These are phyloP conservation scores for Elaeis oleifera DNA, from an alignment of 202 grass and related monocot species.

Conservation along the genomic window DNA sequence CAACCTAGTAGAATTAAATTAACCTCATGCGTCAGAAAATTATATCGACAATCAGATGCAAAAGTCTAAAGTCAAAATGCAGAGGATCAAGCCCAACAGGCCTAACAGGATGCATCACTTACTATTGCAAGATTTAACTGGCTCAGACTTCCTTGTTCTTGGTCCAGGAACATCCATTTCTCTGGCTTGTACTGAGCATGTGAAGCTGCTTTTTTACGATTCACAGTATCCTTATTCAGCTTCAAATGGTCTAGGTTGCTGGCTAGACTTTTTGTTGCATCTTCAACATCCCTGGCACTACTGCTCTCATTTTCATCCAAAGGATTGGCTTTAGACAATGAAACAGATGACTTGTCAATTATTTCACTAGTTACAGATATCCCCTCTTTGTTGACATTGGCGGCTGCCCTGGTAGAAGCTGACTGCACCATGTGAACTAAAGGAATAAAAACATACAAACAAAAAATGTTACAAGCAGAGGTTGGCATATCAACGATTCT, in stretches of 20 bases:
- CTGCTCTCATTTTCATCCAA: slow-evolving; percentile 19
- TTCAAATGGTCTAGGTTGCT: slow-evolving; percentile 36
- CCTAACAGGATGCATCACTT: slow-evolving; percentile 35
- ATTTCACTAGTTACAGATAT: slow-evolving; percentile 22
- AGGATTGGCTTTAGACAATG: slow-evolving; percentile 23
- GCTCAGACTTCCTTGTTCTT: slow-evolving; percentile 38
- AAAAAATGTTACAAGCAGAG: not conserved
- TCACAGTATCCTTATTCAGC: slow-evolving; percentile 42
- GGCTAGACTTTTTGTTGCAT: slow-evolving; percentile 27
- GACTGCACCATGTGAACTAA: slow-evolving; percentile 23
- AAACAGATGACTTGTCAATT: slow-evolving; percentile 20
- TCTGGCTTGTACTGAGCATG: slow-evolving; percentile 68
- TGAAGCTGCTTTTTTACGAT: slow-evolving; percentile 39
- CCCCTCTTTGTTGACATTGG: slow-evolving; percentile 33
- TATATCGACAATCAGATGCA: slow-evolving; percentile 14
- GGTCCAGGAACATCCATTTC: slow-evolving; percentile 62
- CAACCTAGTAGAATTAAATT: slow-evolving; percentile 49
- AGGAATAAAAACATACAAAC: slow-evolving; percentile 15
- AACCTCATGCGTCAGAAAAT: slow-evolving; percentile 25
- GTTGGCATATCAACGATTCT: no score
- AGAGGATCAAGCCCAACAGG: slow-evolving; percentile 6
- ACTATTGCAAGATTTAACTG: slow-evolving; percentile 99
- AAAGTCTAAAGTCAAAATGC: slow-evolving; percentile 20
- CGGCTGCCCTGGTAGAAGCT: slow-evolving; percentile 21
- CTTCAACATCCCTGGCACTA: slow-evolving; percentile 28